phyloP scores from a whole-genome alignment of 192 early-diverging fungal genomes.

The Backusella circina region DNA sequence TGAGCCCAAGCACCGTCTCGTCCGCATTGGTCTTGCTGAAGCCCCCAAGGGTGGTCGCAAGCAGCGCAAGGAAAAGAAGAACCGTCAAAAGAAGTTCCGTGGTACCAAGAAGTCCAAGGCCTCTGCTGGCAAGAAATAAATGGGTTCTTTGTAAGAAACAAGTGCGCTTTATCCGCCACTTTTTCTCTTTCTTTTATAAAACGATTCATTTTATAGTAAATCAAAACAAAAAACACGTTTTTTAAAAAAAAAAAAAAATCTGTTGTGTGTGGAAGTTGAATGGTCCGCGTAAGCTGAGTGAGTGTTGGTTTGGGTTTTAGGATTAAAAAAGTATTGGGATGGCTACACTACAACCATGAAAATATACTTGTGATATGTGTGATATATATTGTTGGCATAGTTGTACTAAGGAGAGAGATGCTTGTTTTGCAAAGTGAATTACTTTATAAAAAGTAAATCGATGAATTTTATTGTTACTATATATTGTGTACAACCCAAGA shows the following conservation, averaged over 20 bases:
- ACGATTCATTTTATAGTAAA: not conserved
- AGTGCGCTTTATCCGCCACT: not conserved
- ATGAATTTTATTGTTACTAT: too few relatives aligned
- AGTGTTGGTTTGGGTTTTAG: too few relatives aligned
- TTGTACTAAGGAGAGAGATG: not conserved
- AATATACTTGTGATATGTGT: not conserved
- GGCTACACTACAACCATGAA: not conserved
- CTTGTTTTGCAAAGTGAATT: too few relatives aligned
- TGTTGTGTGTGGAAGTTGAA: not conserved
- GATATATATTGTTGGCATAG: not conserved
- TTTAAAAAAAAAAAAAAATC: not conserved
- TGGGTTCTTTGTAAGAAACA: not conserved
- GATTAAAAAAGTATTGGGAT: too few relatives aligned
- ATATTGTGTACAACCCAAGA: too few relatives aligned
- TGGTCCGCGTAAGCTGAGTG: not conserved
- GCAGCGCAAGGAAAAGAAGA: slow-evolving; percentile 99
- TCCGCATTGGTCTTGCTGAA: slow-evolving; percentile 58
- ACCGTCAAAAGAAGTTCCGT: slow-evolving; percentile 97
- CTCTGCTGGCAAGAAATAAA: slow-evolving; percentile 39
- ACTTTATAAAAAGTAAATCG: too few relatives aligned
- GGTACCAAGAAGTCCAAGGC: slow-evolving; percentile 92
- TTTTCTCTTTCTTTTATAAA: not conserved
- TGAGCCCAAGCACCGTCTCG: slow-evolving; percentile 97
- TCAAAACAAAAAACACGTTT: not conserved
- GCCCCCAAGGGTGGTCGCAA: slow-evolving; percentile 79